phyloP scores from a whole-genome alignment of 257 asterid genomes.

The Gentiana macrophylla region DNA sequence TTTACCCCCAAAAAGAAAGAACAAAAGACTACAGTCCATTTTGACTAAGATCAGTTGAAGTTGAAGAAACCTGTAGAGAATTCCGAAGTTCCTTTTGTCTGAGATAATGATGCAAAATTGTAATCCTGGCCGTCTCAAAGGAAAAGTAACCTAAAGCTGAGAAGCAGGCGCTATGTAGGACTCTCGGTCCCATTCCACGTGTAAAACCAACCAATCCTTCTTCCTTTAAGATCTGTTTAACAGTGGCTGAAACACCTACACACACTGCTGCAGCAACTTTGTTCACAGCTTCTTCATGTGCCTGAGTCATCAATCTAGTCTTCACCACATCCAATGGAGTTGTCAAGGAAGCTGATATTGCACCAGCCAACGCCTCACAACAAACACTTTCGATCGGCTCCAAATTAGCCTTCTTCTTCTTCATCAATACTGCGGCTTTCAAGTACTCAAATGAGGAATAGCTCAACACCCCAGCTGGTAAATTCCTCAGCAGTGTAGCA shows the following conservation, averaged over 20 bases:
- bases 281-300: slow-evolving; percentile 50
- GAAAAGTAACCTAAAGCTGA: no score
- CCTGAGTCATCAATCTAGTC: slow-evolving; percentile 95
- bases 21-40: no score
- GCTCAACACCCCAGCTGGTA: slow-evolving; percentile 93
- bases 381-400: slow-evolving; percentile 88
- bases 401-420: slow-evolving; percentile 11
- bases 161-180: slow-evolving; percentile 54
- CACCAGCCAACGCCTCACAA: slow-evolving; percentile 97
- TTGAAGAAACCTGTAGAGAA: no score
- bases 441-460: slow-evolving; percentile 26
- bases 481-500: slow-evolving; percentile 85
- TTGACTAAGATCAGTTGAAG: no score
- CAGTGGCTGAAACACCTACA: slow-evolving; percentile 44
- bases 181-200: slow-evolving; percentile 95
- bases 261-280: slow-evolving; percentile 23
- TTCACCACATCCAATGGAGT: slow-evolving; percentile 96
- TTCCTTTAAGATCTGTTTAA: slow-evolving; percentile 70
- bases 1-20: no score
- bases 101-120: slow-evolving; percentile 59
- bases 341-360: slow-evolving; percentile 84
- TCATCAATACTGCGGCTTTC: no score
- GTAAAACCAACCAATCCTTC: slow-evolving; percentile 96
- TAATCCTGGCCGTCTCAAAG: slow-evolving; percentile 55
- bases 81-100: slow-evolving; percentile 45